Evolutionary conservation across 345 rosid genomes (phyloP).

Genomic region (Bruguiera sexangula): DNA sequence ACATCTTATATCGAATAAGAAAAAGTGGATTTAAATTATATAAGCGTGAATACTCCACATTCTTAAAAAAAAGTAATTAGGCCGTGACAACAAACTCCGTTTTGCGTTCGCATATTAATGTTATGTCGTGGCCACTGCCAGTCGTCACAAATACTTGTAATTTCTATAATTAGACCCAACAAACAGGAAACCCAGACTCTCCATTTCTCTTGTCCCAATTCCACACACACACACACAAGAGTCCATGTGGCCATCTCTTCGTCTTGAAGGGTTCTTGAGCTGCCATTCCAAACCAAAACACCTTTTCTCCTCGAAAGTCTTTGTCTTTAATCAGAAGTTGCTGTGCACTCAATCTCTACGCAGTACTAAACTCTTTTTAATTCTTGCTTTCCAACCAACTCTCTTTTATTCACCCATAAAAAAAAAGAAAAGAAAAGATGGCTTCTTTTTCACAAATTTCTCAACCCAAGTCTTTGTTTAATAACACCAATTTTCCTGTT

Average conservation of each 20-base stretch:
- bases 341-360: slow-evolving; percentile 27
- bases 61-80: no score
- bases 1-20: no score
- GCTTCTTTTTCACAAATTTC: slow-evolving; percentile 56
- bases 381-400: not conserved
- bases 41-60: no score
- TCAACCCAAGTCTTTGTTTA: slow-evolving; percentile 41
- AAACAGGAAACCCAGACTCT: not conserved
- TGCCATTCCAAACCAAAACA: slow-evolving; percentile 23
- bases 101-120: no score
- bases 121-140: no score
- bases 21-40: no score
- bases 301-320: not conserved
- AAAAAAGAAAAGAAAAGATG: slow-evolving; percentile 28
- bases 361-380: not conserved
- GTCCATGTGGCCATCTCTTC: slow-evolving; percentile 9
- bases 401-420: not conserved
- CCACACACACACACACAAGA: not conserved
- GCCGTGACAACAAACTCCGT: no score
- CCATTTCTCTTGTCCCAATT: not conserved
- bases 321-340: slow-evolving; percentile 10
- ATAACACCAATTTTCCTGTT: slow-evolving; percentile 32
- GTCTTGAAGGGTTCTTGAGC: slow-evolving; percentile 37
- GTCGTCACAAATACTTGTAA: no score
- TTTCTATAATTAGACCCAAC: not conserved